Evolutionary conservation across 1,284 basidiomycete species (phyloP), one percentile per base, ranked within the genome.

Genomic region (Trametes sp.): DNA sequence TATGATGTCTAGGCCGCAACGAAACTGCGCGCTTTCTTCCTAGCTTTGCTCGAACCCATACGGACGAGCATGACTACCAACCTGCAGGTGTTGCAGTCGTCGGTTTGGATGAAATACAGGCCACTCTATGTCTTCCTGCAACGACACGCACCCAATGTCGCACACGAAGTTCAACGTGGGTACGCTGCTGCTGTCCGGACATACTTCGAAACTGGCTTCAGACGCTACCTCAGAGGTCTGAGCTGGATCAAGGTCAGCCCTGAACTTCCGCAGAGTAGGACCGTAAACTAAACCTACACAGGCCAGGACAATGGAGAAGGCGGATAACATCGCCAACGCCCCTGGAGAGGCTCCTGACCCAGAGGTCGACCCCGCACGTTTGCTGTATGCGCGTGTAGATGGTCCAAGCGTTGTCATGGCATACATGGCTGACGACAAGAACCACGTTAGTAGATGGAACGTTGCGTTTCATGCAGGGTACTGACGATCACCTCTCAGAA

Each of bases 201-300:
- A 21, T 99, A 98, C 75, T 98, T 96, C 67, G 98, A 99, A 77
- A 98, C 98, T 19, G 95, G 92, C 0, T 96, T 99, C 73, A 81
- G 98, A 62, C 82, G 98, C 52, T 99, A 99, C 74, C 85, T 90
- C 29, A 83, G 98, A 33, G 91, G 89, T 69, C 80, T 98, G 49
- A 86, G 88, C 26, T 87, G 83, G 76, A 84, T 98, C 50, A 92
- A 92, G 82, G 89, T 92, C 53, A 55, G 59, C 21, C 7, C 7
- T 7, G 19, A 9, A 44, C 11, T 41, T 10, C 19, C 0, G n/a
- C 2, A 21, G 13, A n/a, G 2, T 31, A 3, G 21, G 10, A 10
- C 11, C 13, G 6, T 10, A 46, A 11, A 26, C 23, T 28, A 13
- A 35, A 4, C 24, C 13, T 13, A 42, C 45, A 19, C 59, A 93